Conservation (phyloP, 345 rosid genomes). For the Ailanthus altissimus region DNA sequence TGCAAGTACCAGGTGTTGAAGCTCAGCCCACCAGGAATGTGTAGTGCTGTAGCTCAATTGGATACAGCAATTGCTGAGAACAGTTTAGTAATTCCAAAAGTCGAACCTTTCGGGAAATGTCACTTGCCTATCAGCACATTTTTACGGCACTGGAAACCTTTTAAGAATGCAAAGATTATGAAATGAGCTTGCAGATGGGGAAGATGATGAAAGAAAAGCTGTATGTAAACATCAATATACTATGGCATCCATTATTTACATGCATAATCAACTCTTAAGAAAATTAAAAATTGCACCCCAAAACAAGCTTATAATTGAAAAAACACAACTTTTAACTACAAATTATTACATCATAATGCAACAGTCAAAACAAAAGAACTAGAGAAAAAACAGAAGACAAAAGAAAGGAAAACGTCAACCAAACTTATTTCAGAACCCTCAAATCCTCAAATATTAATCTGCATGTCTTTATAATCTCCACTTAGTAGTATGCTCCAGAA, state of each 20-base stretch:
- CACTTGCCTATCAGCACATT: too few species aligned
- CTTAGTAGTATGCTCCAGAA: conserved; percentile 2
- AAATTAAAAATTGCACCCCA: background rate
- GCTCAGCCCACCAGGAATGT: too few species aligned
- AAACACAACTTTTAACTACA: background rate
- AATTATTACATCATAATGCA: conserved; percentile 20
- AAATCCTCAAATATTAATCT: conserved; percentile 3
- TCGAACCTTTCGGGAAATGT: too few species aligned
- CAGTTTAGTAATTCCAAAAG: too few species aligned
- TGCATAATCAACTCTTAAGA: background rate
- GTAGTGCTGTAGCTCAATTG: too few species aligned
- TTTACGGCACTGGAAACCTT: too few species aligned
- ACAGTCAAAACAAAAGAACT: background rate
- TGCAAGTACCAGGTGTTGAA: too few species aligned
- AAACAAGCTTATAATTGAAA: conserved; percentile 8
- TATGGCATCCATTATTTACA: background rate
- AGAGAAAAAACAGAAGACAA: background rate
- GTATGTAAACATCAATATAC: background rate
- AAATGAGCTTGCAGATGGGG: too few species aligned
- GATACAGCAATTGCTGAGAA: too few species aligned
- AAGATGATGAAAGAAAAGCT: background rate
- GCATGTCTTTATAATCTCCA: background rate
- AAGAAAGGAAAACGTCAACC: conserved; percentile 4
- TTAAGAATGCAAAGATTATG: too few species aligned
- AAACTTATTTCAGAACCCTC: conserved; percentile 10